Evolutionary conservation across 2,329 filamentous ascomycete species (phyloP), one percentile per base, ranked within the genome.

Genomic region (Ploettnerulaceae sp.): DNA sequence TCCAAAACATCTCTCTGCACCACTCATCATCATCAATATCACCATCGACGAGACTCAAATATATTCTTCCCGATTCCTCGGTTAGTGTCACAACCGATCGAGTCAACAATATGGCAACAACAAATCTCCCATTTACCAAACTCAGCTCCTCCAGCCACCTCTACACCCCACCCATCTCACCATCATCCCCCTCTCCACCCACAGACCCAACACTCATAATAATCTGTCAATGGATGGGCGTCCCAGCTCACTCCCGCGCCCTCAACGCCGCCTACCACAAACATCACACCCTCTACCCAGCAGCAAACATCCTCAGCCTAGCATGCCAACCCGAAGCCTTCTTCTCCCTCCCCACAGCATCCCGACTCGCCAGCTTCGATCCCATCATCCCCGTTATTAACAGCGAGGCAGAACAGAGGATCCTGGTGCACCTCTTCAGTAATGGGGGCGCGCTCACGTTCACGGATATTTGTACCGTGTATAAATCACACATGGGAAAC

Each of bases 191-290:
- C 17, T 28, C 22, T 4, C 31, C 24, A 28, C 18, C 12, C 5
- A 29, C 44, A 29, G 40, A 54, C 12, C 50, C 51, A 45, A 55
- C 48, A 20, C 51, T 44, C 12, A 57, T 55, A 20, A 42, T 57
- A 9, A 45, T 57, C 17, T 50, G 47, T 28, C 38, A 43, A 29
- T 57, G 52, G 54, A 55, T 57, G 52, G 54, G 48, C 9, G 48
- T 33, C 21, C 48, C 47, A 7, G 48, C 52, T 1, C 47, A 32
- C 36, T 55, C 54, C 7, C 44, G 48, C 3, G 38, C 49, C 35
- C 36, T 56, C 22, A 47, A 49, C 14, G 35, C 43, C n/a, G 44
- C 49, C 31, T 54, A 49, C 20, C 29, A 26, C 5, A 45, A 52
- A 28, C 49, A 55, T 24, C 41, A 43, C 12, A n/a, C 4, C 14